Evolutionary conservation across 1,284 basidiomycete species (phyloP).

Genomic region (Leucoagaricus sp.): DNA sequence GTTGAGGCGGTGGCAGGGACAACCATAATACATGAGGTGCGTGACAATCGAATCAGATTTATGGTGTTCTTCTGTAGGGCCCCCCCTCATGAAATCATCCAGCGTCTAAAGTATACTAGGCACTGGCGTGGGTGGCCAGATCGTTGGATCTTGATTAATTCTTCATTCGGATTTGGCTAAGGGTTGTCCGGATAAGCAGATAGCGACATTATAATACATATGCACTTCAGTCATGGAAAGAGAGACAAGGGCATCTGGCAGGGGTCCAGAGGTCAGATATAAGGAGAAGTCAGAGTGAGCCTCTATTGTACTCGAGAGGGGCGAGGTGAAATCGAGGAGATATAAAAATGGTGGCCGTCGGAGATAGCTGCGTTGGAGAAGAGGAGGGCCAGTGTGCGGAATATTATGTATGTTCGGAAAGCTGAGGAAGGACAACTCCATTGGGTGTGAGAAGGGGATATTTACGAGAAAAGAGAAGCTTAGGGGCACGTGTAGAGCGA

Average conservation of each 20-base stretch:
- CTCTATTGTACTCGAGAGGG: background rate
- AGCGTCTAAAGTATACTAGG: background rate
- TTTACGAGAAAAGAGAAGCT: too few relatives aligned
- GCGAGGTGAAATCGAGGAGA: background rate
- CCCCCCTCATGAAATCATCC: conserved; percentile 9
- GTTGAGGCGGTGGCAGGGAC: conserved; percentile 3
- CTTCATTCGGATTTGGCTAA: background rate
- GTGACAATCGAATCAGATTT: background rate
- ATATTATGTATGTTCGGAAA: conserved; percentile 4
- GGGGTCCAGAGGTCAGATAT: too few relatives aligned
- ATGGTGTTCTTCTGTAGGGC: background rate
- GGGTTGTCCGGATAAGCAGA: background rate
- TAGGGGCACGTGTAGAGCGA: conserved; percentile 5
- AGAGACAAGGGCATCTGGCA: too few relatives aligned
- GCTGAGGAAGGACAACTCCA: background rate
- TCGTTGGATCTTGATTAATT: background rate
- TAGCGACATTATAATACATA: too few relatives aligned
- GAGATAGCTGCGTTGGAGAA: background rate
- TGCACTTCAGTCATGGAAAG: too few relatives aligned
- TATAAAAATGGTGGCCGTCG: background rate
- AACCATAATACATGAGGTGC: background rate
- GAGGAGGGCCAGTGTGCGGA: too few relatives aligned
- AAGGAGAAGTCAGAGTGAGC: too few relatives aligned
- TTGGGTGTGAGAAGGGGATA: background rate
- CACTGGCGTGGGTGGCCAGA: background rate